Base-by-base conservation (phyloP, 768 basidiomycete species). In the Mycena belliarum region DNA sequence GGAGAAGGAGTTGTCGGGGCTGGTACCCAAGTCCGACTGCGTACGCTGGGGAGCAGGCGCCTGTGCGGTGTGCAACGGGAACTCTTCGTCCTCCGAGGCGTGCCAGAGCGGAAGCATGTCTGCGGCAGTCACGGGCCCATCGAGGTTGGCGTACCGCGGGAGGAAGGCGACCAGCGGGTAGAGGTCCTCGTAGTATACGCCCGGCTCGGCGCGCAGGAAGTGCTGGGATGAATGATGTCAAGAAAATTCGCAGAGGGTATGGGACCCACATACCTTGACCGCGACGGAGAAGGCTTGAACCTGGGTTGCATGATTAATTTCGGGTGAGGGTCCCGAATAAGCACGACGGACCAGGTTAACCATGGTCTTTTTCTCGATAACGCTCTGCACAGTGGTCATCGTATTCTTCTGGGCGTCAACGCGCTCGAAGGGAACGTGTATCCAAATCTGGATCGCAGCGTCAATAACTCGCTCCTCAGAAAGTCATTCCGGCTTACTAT, bases 351-450 rank as follows among this genome's bases (percentile, higher is more conserved):
- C 83, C 47, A 91, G 68, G 65, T 88, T 88, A 55, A 91, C 77
- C 79, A 88, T 87, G 1, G 82, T 82, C 73, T 87, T 86, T 71
- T 90, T 91, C 75, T 90, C 88, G 49, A 89, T 80, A 11, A 85
- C 70, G 16, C 75, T 77, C 64, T 83, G 69, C n/a, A 83, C 66
- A 1, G 62, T 61, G 2, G 74, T 72, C 52, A 71, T 68, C 44
- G 63, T 66, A 46, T 65, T 67, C 33, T 67, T 67, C 15, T 58
- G 66, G 60, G 71, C 73, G 55, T 72, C 72, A 12, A 69, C 61
- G 16, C 82, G 73, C 11, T 81, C 76, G 28, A 69, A 68, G 1
- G 83, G 75, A 8, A 82, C 76, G 63, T 86, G 84, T 32, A 84
- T 73, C 83, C 82, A 87, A 37, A 83, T 78, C 82, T 82, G 18